Conservation (phyloP, 2,329 filamentous ascomycete species). For the Phialophora verrucosa region DNA sequence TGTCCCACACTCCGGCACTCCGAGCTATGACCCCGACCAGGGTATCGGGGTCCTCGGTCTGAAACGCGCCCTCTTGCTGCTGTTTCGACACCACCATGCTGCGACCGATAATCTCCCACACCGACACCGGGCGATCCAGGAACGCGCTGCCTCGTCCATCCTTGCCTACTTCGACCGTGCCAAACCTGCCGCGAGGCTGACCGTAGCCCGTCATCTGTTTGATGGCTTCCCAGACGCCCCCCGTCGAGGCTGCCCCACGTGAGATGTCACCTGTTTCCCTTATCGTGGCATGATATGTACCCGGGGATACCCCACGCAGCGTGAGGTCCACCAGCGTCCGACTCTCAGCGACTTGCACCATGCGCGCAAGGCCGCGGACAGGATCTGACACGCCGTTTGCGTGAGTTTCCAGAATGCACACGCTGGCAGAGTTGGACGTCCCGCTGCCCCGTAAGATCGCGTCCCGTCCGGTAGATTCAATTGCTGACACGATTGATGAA, state of each 20-base stretch:
- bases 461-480: slow-evolving; percentile 88
- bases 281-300: slow-evolving; percentile 82
- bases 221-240: slow-evolving; percentile 74
- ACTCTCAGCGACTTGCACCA: slow-evolving; percentile 84
- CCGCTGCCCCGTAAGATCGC: slow-evolving; percentile 92
- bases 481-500: slow-evolving; percentile 84
- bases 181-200: slow-evolving; percentile 68
- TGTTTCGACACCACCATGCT: slow-evolving; percentile 83
- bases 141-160: slow-evolving; percentile 80
- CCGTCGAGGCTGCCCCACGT: slow-evolving; percentile 79
- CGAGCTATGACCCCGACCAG: slow-evolving; percentile 91
- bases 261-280: slow-evolving; percentile 87
- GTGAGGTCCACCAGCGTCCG: slow-evolving; percentile 87
- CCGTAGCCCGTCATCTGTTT: slow-evolving; percentile 48
- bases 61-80: slow-evolving; percentile 61
- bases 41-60: slow-evolving; percentile 80
- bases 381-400: slow-evolving; percentile 64
- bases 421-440: slow-evolving; percentile 84
- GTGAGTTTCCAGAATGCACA: slow-evolving; percentile 93
- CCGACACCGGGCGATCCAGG: slow-evolving; percentile 78
- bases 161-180: slow-evolving; percentile 74
- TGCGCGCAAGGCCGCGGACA: slow-evolving; percentile 85
- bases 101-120: slow-evolving; percentile 96
- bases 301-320: slow-evolving; percentile 78
- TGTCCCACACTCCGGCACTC: slow-evolving; percentile 98